A percentile compares a stretch with the other conserved stretches of the same genome.
These are phyloP conservation scores for Alternaria sp. DNA, from an alignment of 2,329 filamentous ascomycete genomes.

Conservation along the genomic window DNA sequence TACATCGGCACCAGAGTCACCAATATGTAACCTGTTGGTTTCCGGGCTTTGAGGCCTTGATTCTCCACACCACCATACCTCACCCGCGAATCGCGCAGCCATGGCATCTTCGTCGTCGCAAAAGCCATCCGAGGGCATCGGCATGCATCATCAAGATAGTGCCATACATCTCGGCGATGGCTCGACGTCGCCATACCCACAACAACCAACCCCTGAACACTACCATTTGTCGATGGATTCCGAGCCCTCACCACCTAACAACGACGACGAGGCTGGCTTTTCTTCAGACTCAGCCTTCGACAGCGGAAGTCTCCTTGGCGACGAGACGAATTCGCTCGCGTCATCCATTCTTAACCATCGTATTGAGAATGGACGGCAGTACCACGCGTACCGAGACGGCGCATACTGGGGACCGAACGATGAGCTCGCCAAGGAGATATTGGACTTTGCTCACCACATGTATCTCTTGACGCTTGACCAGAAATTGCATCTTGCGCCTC, in stretches of 20 bases:
- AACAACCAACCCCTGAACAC: slow-evolving; percentile 9
- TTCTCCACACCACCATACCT: not conserved
- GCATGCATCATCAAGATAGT: slow-evolving; percentile 35
- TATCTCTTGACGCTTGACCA: slow-evolving; percentile 48
- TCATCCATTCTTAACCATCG: slow-evolving; percentile 48
- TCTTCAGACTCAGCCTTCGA: slow-evolving; percentile 49
- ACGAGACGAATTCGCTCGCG: slow-evolving; percentile 48
- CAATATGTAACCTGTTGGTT: slow-evolving; percentile 1
- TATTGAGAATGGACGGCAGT: slow-evolving; percentile 51
- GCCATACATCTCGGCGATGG: slow-evolving; percentile 30
- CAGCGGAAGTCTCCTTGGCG: slow-evolving; percentile 46
- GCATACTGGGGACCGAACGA: slow-evolving; percentile 56
- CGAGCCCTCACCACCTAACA: slow-evolving; percentile 1
- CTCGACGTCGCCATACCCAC: slow-evolving; percentile 10
- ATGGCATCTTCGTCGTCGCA: slow-evolving; percentile 23
- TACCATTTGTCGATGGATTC: not conserved
- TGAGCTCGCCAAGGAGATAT: slow-evolving; percentile 54
- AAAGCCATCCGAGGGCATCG: slow-evolving; percentile 23
- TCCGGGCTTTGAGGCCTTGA: not conserved
- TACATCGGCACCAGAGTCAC: not conserved
- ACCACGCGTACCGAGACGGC: slow-evolving; percentile 50
- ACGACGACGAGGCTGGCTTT: slow-evolving; percentile 22
- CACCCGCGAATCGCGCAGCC: not conserved
- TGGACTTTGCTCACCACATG: slow-evolving; percentile 56
- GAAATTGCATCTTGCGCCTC: slow-evolving; percentile 46